phyloP scores from a whole-genome alignment of 164 flowering plant species.

The Nelumbo lutea region DNA sequence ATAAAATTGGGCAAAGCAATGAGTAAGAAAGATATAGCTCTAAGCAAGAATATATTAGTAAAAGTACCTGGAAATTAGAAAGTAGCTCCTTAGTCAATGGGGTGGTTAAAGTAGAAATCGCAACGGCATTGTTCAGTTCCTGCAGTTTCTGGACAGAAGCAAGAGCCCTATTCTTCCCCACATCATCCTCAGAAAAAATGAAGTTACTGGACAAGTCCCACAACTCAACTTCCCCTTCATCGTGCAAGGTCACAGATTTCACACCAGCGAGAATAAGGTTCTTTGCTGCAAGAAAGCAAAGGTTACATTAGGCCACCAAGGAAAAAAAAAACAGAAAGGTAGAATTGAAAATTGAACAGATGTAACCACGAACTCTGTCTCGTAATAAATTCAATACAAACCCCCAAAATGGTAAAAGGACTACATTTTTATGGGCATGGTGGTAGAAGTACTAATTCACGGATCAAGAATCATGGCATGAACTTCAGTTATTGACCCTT shows the following conservation, averaged over 20 bases:
- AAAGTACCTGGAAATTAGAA: constrained; percentile 64
- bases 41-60: neutral
- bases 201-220: constrained; percentile 89
- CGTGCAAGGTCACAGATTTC: constrained; percentile 84
- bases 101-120: constrained; percentile 45
- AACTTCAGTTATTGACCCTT: neutral
- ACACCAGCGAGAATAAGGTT: constrained; percentile 89
- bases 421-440: no score
- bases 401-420: no score
- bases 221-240: constrained; percentile 66
- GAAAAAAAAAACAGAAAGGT: neutral
- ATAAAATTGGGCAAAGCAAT: no score
- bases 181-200: constrained; percentile 62
- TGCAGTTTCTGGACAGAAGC: constrained; percentile 80
- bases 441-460: neutral
- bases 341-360: neutral
- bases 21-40: neutral
- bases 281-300: constrained; percentile 53
- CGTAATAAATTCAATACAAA: neutral
- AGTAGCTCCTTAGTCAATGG: constrained; percentile 56
- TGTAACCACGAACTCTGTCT: neutral
- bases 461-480: neutral
- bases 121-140: constrained; percentile 74
- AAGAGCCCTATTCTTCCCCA: constrained; percentile 74
- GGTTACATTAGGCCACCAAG: neutral